Evolutionary conservation across 2,329 filamentous ascomycete genomes (phyloP).

Genomic region (Fusarium albosuccineum): DNA sequence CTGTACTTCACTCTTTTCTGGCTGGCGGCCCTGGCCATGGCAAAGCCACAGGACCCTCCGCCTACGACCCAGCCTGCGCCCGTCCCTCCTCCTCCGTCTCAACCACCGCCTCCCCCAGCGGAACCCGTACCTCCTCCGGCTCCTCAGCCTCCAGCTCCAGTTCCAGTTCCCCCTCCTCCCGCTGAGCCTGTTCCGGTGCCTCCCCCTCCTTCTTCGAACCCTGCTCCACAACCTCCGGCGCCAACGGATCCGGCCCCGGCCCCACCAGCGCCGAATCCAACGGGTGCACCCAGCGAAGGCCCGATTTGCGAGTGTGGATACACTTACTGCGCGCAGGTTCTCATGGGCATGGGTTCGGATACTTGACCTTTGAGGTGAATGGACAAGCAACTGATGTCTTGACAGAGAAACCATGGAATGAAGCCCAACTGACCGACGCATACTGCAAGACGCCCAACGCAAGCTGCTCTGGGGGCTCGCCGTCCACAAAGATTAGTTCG

Average conservation of each 20-base stretch:
- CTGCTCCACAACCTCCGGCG: slow-evolving; percentile 42
- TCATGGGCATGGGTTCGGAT: slow-evolving; percentile 53
- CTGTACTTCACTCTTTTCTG: slow-evolving; percentile 36
- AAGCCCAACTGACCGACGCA: slow-evolving; percentile 49
- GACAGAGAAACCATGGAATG: slow-evolving; percentile 51
- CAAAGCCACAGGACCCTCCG: slow-evolving; percentile 43
- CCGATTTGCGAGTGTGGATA: slow-evolving; percentile 58
- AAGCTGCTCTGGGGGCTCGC: slow-evolving; percentile 48
- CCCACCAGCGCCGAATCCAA: slow-evolving; percentile 37
- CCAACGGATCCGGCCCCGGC: slow-evolving; percentile 37
- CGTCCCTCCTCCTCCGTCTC: slow-evolving; percentile 12
- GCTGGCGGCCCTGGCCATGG: slow-evolving; percentile 41
- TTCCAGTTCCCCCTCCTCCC: slow-evolving; percentile 15
- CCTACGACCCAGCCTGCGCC: slow-evolving; percentile 27
- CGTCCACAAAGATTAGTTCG: slow-evolving; percentile 48
- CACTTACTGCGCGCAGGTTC: slow-evolving; percentile 57
- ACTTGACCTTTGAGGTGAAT: too few relatives aligned
- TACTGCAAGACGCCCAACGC: slow-evolving; percentile 56
- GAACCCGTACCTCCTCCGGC: slow-evolving; percentile 17
- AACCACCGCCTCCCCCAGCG: slow-evolving; percentile 17
- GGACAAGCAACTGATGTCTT: slow-evolving; percentile 18
- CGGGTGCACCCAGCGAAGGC: slow-evolving; percentile 41
- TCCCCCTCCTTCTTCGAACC: slow-evolving; percentile 33
- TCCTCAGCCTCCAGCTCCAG: slow-evolving; percentile 11
- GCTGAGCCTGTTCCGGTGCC: slow-evolving; percentile 18